Evolutionary conservation across 192 early-diverging fungal genomes (phyloP).

Genomic region (Backusella liffmaniae): DNA sequence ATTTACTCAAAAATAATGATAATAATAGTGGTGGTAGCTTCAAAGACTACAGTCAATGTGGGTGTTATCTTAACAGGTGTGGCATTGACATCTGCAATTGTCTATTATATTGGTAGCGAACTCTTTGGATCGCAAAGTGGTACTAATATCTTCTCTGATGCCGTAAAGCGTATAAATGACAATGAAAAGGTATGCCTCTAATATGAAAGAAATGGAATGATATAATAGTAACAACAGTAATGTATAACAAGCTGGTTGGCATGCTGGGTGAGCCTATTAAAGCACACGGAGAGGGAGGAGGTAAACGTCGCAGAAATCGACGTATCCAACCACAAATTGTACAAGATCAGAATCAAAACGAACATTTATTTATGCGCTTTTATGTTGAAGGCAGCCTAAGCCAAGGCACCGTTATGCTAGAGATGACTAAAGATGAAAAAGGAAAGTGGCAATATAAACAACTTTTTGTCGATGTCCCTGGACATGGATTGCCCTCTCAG

Average conservation of each 20-base stretch:
- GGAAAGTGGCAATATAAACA: conserved; percentile 52
- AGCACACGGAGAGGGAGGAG: conserved; percentile 33
- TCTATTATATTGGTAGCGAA: conserved; percentile 47
- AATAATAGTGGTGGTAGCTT: conserved; percentile 46
- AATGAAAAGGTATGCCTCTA: conserved; percentile 28
- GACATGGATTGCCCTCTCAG: conserved; percentile 41
- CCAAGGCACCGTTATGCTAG: conserved; percentile 47
- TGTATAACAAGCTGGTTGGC: not conserved
- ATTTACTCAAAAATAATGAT: not conserved
- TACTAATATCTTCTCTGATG: conserved; percentile 52
- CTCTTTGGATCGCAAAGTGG: conserved; percentile 50
- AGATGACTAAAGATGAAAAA: conserved; percentile 47
- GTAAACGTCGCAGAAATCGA: conserved; percentile 14
- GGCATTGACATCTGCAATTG: conserved; percentile 39
- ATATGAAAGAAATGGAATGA: no score
- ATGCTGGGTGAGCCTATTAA: conserved; percentile 42
- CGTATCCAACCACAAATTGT: conserved; percentile 42
- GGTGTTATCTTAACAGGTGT: conserved; percentile 45
- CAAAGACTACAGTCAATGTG: conserved; percentile 49
- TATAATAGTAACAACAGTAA: no score
- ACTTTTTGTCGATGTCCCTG: conserved; percentile 54
- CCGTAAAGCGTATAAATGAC: conserved; percentile 45
- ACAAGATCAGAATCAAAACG: conserved; percentile 42
- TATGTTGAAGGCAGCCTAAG: conserved; percentile 51
- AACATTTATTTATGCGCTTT: conserved; percentile 53